Base-by-base conservation (phyloP, 208 protist species). In the Giardia muris region DNA sequence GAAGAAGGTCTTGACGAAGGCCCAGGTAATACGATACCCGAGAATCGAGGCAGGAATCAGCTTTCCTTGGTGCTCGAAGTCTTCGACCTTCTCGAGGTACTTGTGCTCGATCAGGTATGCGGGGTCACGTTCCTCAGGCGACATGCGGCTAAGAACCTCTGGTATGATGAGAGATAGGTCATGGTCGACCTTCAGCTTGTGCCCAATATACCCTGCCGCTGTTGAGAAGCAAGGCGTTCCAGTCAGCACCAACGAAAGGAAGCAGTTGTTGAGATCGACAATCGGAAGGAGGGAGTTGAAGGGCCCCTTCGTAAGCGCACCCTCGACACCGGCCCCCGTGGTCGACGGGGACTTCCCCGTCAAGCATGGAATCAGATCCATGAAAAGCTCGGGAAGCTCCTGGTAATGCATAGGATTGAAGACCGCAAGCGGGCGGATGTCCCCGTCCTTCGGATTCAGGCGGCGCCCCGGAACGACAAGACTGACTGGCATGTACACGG, bases 301-400 rank as follows among this genome's bases (percentile, higher is more conserved):
- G 1, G 94, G 94, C 46, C 94, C 94, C 87, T 95, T 95, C n/a
- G 94, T 95, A 4, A 95, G 67, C 0, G 94, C 94, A 43, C 94
- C 94, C 92, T 95, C 94, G 22, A 92, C 2, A 47, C 94, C 94
- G 39, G 93, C 67, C 30, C 94, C 94, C 4, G 93, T 94, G 1
- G 94, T 95, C 0, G 94, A 95, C 39, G 94, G 94, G 46, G 94
- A 95, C 47, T 93, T 94, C 46, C 94, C 94, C 44, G 94, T 94
- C 44, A 95, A 39, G 2, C 86, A 95, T 46, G 92, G 86, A 4
- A 93, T 94, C 0, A 92, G 46, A 47, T 95, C 94, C 67, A 94
- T 87, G 4, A 95, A 93, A 43, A 94, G 67, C 47, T 95, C 93
- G n/a, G 94, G 94, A 2, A 95, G 47, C 89, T 94, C 93, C 3